phyloP scores from a whole-genome alignment of 805 yeast species.

The Sugiyamaella floridensis region DNA sequence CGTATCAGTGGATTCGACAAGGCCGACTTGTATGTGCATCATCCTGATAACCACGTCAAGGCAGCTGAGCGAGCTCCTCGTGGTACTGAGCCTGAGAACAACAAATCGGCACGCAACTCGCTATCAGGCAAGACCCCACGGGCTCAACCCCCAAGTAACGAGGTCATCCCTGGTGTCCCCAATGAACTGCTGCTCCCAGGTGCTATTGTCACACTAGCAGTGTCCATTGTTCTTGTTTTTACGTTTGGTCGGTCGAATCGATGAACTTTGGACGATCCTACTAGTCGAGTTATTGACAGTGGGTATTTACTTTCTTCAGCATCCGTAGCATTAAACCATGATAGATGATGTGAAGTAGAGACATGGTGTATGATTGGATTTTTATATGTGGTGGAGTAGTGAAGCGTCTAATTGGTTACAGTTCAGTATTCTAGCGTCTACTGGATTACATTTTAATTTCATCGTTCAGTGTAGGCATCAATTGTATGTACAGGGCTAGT shows the following conservation, averaged over 20 bases:
- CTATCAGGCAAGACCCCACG: slow-evolving; percentile 1
- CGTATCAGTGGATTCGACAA: slow-evolving; percentile 45
- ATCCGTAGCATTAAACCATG: too few relatives aligned
- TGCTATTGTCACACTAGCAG: slow-evolving; percentile 52
- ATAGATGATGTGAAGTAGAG: too few relatives aligned
- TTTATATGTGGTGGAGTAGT: too few relatives aligned
- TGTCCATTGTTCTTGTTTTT: slow-evolving; percentile 50
- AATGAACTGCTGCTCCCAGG: slow-evolving; percentile 61
- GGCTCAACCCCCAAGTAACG: slow-evolving; percentile 11
- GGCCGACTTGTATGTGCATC: slow-evolving; percentile 68
- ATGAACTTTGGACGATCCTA: background rate
- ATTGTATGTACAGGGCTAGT: slow-evolving; percentile 7
- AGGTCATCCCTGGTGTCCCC: slow-evolving; percentile 47
- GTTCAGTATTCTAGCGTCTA: too few relatives aligned
- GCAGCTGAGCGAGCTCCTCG: slow-evolving; percentile 9
- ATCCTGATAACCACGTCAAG: slow-evolving; percentile 44
- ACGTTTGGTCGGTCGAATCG: slow-evolving; percentile 34
- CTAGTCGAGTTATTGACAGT: background rate
- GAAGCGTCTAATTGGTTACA: too few relatives aligned
- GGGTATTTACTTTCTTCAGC: too few relatives aligned
- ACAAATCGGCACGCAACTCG: slow-evolving; percentile 3
- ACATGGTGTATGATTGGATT: too few relatives aligned
- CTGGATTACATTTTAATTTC: too few relatives aligned
- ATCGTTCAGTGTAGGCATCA: too few relatives aligned
- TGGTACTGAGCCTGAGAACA: slow-evolving; percentile 7